Conservation (phyloP, 106 monocot genomes). For the Hemerocallis citrina region DNA sequence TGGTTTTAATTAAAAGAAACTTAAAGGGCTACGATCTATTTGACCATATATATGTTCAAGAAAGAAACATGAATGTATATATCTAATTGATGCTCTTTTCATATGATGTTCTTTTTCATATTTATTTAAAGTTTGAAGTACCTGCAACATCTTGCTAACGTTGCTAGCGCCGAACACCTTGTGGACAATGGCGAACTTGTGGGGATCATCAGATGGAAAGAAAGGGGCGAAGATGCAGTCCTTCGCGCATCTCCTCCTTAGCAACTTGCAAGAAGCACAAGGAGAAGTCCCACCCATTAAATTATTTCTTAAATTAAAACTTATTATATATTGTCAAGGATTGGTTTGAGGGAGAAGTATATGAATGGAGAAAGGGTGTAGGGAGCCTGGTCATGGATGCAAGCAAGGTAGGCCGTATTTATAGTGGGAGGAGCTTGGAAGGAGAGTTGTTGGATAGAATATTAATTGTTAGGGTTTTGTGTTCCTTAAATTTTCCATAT, state of each 20-base stretch:
- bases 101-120: background rate
- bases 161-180: slow-evolving; percentile 81
- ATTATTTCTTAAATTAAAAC: too few relatives aligned
- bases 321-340: too few relatives aligned
- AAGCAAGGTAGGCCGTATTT: background rate
- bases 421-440: background rate
- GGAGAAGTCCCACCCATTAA: slow-evolving; percentile 49
- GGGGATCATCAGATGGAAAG: slow-evolving; percentile 64
- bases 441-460: too few relatives aligned
- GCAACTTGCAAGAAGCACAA: slow-evolving; percentile 63
- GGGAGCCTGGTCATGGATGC: background rate
- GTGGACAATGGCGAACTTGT: slow-evolving; percentile 75
- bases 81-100: background rate
- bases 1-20: background rate
- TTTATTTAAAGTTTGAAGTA: background rate
- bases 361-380: background rate
- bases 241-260: slow-evolving; percentile 56
- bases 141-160: slow-evolving; percentile 80
- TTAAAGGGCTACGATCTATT: background rate
- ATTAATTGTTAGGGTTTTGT: background rate
- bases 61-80: background rate
- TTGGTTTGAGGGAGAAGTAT: background rate
- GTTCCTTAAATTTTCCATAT: background rate
- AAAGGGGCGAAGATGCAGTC: slow-evolving; percentile 73
- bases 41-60: background rate